Evolutionary conservation across 2,329 filamentous ascomycete species (phyloP).

Genomic region (Paecilomyces sp.): DNA sequence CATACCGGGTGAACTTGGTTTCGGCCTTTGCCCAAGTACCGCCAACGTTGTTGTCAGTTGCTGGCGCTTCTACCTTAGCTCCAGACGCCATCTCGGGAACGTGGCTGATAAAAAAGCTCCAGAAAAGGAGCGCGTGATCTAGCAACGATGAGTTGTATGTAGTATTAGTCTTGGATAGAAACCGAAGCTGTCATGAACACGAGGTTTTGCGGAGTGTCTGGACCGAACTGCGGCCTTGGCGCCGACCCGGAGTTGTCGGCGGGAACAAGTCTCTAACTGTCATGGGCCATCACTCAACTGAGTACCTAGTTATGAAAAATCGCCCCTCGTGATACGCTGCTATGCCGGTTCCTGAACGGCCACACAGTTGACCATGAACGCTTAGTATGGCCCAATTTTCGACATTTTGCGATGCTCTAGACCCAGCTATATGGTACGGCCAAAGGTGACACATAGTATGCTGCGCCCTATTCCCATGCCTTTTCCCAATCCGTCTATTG

Average conservation of each 20-base stretch:
- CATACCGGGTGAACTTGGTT: slow-evolving; percentile 58
- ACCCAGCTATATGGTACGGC: background rate
- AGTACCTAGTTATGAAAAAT: no score
- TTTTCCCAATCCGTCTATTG: background rate
- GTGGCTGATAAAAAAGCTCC: background rate
- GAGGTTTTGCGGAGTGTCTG: slow-evolving; percentile 1
- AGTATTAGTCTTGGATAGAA: background rate
- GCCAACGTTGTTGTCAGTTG: slow-evolving; percentile 15
- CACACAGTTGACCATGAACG: background rate
- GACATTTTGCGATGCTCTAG: background rate
- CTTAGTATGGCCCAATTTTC: background rate
- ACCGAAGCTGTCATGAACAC: background rate
- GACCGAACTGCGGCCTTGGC: slow-evolving; percentile 1
- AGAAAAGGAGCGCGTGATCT: background rate
- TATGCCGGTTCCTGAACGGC: background rate
- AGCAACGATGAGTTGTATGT: background rate
- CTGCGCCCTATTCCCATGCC: no score
- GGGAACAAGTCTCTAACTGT: background rate
- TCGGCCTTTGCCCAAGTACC: slow-evolving; percentile 48
- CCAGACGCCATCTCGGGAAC: slow-evolving; percentile 12
- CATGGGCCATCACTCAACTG: no score
- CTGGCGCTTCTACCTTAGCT: slow-evolving; percentile 3
- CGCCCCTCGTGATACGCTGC: no score
- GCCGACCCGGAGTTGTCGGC: background rate
- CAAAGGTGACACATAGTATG: no score